Base-by-base conservation (phyloP, 345 rosid species). In the Xanthoceras sorbifolium region DNA sequence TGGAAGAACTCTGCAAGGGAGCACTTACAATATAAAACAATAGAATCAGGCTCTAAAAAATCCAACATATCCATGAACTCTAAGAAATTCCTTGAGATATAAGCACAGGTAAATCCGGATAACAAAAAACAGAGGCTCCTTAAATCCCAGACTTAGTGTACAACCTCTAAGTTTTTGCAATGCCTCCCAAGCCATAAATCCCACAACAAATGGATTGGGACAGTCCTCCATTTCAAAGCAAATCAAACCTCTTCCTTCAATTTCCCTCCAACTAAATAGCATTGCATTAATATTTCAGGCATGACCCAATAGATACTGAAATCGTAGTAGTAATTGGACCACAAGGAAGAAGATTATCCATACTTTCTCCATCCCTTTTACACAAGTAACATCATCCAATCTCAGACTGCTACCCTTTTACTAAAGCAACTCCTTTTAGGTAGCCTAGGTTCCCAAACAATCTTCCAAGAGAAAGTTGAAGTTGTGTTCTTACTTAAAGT, bases 131-230 rank as follows among this genome's bases (percentile, higher is more conserved):
- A 72, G 23, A 22, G 15, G 25, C 20, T 44, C 20, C 60, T 29
- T 20, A 46, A 44, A 62, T 34, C 28, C 28, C 20, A 73, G 12
- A 73, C 38, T 44, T 61, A 57, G 48, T 69, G 14, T 52, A 71
- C 17, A 5, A 18, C 8, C 40, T 20, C 61, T 8, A 69, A 20
- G 29, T 12, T 10, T 17, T 17, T 18, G 20, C 14, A 28, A 14
- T 38, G 23, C 73, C 26, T 26, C 23, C 60, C 38, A 72, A 25
- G 36, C 66, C 68, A 71, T 34, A 20, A 36, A 36, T 28, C 12
- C 6, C 7, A 36, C 15, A 59, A 31, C 36, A 70, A 29, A 70
- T 18, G 14, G 14, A 60, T 26, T 17, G 26, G 25, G 17, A 17
- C 54, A 8, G 31, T 23, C 34, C 28, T 26, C 25, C 25, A 48